Conservation (phyloP, 768 basidiomycete genomes). For the Lactarius pseudohatsudake region DNA sequence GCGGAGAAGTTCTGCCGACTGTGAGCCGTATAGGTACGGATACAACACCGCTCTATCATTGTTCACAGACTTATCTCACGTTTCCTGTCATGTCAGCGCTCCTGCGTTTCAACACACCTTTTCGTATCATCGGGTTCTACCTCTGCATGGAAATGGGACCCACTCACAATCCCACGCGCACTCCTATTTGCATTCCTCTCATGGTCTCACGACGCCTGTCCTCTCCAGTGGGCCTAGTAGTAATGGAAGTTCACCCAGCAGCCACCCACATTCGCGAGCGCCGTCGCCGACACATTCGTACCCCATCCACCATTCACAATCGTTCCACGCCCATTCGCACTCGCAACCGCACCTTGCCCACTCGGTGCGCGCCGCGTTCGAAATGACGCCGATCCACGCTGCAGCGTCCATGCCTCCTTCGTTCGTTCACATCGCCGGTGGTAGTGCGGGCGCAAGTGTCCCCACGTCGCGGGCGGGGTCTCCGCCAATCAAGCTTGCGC, state of each 20-base stretch:
- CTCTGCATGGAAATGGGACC: slow-evolving; percentile 24
- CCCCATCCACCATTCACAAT: slow-evolving; percentile 29
- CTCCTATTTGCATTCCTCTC: slow-evolving; percentile 31
- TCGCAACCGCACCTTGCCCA: slow-evolving; percentile 58
- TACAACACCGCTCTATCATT: slow-evolving; percentile 25
- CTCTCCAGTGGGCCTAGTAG: slow-evolving; percentile 67
- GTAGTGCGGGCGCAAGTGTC: slow-evolving; percentile 29
- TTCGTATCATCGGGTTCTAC: slow-evolving; percentile 33
- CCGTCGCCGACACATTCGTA: slow-evolving; percentile 51
- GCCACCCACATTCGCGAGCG: slow-evolving; percentile 53
- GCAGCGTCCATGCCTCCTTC: slow-evolving; percentile 38
- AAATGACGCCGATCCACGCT: slow-evolving; percentile 80
- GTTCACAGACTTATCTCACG: slow-evolving; percentile 25
- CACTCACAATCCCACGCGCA: slow-evolving; percentile 32
- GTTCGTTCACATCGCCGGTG: slow-evolving; percentile 21
- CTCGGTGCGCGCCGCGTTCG: slow-evolving; percentile 84
- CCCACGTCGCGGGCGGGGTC: slow-evolving; percentile 64
- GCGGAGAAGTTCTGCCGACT: slow-evolving; percentile 35
- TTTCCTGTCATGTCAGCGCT: slow-evolving; percentile 30
- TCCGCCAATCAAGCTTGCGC: slow-evolving; percentile 72
- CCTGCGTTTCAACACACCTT: slow-evolving; percentile 35
- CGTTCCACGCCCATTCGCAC: slow-evolving; percentile 25
- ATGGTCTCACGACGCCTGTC: slow-evolving; percentile 53
- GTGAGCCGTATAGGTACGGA: slow-evolving; percentile 27
- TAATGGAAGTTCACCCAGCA: slow-evolving; percentile 61